A percentile compares a stretch with the other conserved stretches of the same genome.
Conservation (phyloP, 345 rosid species). For the Odontarrhena argentea region DNA sequence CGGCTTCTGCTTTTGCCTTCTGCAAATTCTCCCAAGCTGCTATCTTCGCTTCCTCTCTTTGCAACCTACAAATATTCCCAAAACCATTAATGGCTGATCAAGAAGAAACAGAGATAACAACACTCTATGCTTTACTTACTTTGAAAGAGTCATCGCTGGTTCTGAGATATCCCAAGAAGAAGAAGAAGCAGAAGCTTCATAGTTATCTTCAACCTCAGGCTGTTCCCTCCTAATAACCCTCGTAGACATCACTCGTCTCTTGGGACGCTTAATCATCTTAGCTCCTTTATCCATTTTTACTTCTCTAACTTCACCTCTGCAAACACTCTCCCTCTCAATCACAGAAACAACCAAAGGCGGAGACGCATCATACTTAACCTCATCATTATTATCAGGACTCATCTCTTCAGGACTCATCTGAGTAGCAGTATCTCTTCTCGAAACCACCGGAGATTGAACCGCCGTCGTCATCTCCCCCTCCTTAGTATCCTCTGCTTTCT, state of each 20-base stretch:
- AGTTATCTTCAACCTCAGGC: slow-evolving; percentile 48
- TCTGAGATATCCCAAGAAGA: slow-evolving; percentile 67
- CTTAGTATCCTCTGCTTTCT: slow-evolving; percentile 47
- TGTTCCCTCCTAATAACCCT: slow-evolving; percentile 47
- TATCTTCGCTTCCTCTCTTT: slow-evolving; percentile 90
- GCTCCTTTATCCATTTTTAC: slow-evolving; percentile 78
- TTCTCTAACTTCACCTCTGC: slow-evolving; percentile 70
- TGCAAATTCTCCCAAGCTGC: slow-evolving; percentile 96
- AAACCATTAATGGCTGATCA: slow-evolving; percentile 15
- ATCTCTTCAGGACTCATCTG: slow-evolving; percentile 80
- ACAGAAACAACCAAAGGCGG: slow-evolving; percentile 48
- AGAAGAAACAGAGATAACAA: slow-evolving; percentile 7
- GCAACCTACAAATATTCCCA: slow-evolving; percentile 49
- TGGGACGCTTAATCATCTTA: slow-evolving; percentile 57
- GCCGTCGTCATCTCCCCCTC: slow-evolving; percentile 42
- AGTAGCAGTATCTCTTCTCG: slow-evolving; percentile 87
- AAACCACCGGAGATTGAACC: slow-evolving; percentile 48
- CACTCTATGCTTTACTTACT: slow-evolving; percentile 41
- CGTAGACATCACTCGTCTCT: slow-evolving; percentile 46
- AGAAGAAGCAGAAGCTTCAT: slow-evolving; percentile 43
- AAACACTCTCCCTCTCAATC: slow-evolving; percentile 42
- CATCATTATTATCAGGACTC: slow-evolving; percentile 31
- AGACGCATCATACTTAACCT: slow-evolving; percentile 34
- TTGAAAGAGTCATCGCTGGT: slow-evolving; percentile 58
- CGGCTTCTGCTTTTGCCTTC: slow-evolving; percentile 98